Evolutionary conservation across 495 filamentous ascomycete species (phyloP), one percentile per base, ranked within the genome.

Genomic region (Letharia lupina): DNA sequence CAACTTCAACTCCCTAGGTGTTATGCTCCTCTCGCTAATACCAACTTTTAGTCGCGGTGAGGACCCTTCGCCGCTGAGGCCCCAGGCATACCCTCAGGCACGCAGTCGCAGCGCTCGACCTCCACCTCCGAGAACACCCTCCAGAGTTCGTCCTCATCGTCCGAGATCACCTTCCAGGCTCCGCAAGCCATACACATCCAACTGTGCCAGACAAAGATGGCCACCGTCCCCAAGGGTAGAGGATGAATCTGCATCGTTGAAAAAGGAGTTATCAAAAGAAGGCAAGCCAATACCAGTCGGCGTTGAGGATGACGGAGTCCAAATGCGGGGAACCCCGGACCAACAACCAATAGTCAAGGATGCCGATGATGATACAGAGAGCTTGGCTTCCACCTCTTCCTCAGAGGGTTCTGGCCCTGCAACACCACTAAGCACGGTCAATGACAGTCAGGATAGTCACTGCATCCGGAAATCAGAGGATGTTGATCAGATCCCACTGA

Each of bases 321-420:
- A 54, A 15, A 69, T 69, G 66, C 73, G 79, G 65, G 81, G 81
- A 47, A 73, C 73, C 35, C 68, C 82, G 66, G 78, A 82, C 63
- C 81, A 83, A 64, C 72, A 74, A 28, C 80, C 80, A 0, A 70
- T 83, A 60, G 71, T 83, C 39, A 63, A 79, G 37, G 67, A 73
- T 50, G 65, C 58, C 69, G 63, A 59, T 47, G 50, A 58, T 40
- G 61, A 67, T 31, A n/a, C 47, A 18, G 47, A 61, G 54, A 66
- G 57, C 56, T 40, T 56, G 23, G 18, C 31, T 13, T 66, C 66
- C 71, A 65, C 70, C n/a, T 75, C 75, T 41, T 80, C 79, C 11
- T 74, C 77, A 40, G 75, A 77, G 31, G 77, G 75, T 64, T 68
- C 70, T 65, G 76, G 71, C 33, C 76, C 72, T 33, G 63, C 56